These are phyloP conservation scores for Collybia mongolica DNA, from an alignment of 768 basidiomycete species.

Conservation along the genomic window DNA sequence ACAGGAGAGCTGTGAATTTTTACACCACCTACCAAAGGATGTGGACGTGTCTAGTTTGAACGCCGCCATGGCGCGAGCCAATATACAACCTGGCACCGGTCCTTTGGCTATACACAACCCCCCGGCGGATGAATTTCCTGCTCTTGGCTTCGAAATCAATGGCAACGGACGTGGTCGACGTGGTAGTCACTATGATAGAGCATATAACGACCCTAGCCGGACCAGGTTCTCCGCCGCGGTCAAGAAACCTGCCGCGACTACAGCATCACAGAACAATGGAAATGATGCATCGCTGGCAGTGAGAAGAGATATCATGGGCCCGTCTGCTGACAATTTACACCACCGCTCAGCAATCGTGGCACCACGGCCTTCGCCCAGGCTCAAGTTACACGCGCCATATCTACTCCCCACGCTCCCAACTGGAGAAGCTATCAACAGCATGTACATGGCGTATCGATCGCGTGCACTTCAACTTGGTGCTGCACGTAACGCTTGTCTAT, in stretches of 20 bases:
- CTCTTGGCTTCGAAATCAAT: constrained; percentile 47
- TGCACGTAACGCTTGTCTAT: constrained; percentile 90
- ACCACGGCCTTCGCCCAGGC: constrained; percentile 78
- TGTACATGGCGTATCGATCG: constrained; percentile 89
- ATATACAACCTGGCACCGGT: constrained; percentile 49
- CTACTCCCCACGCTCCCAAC: constrained; percentile 89
- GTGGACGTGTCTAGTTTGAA: constrained; percentile 75
- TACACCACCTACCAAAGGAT: constrained; percentile 88
- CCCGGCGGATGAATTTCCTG: constrained; percentile 72
- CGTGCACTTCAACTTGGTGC: constrained; percentile 91
- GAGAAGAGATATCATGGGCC: constrained; percentile 58
- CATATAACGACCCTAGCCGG: constrained; percentile 78
- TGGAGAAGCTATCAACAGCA: constrained; percentile 70
- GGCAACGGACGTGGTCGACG: constrained; percentile 38
- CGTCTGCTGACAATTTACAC: constrained; percentile 60
- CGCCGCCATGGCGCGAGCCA: constrained; percentile 65
- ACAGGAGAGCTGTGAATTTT: constrained; percentile 93
- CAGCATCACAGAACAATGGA: constrained; percentile 20
- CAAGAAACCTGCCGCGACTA: constrained; percentile 55
- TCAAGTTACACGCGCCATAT: constrained; percentile 79
- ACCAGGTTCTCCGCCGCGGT: constrained; percentile 89
- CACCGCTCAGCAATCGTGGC: constrained; percentile 71
- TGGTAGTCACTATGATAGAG: constrained; percentile 37
- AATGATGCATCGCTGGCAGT: constrained; percentile 42
- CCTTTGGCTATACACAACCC: constrained; percentile 41